Base-by-base conservation (phyloP, 176 grass and related monocot species). In the Neostapfia colusana region DNA sequence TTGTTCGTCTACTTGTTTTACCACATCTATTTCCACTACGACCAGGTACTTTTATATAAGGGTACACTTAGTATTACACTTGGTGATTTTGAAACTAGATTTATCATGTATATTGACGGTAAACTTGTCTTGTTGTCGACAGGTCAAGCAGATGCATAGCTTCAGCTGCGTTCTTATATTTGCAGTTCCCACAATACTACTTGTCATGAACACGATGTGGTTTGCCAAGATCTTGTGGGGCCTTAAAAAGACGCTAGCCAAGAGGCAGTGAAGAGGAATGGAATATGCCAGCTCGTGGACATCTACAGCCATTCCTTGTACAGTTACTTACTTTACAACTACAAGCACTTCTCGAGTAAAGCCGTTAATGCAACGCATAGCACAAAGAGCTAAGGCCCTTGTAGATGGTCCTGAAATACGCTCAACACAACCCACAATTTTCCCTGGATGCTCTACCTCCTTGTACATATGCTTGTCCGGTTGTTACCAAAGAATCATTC, bases 141-240 rank as follows among this genome's bases (percentile, higher is more conserved):
- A 99, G 95, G 68, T 99, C 45, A 65, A 69, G 63, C 81, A 87
- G 76, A 90, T 95, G 89, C 83, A 88, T 58, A 81, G 61, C 73
- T 86, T 92, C 67, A 88, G 83, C 67, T 81, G 83, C 75, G 20
- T 90, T 74, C 81, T 99, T 42, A 66, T 86, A 77, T 88, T 92
- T 83, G 69, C 78, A 35, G 95, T 99, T 55, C 95, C 95, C 75
- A 72, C 85, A 44, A 74, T 84, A 73, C 71, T 99, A 51, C 89
- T 99, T 24, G 35, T 81, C 73, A 92, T 95, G 92, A 99, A 99
- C 77, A 80, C 76, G 41, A 73, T 99, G 53, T 99, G 95, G 95
- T 99, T 99, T 85, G 83, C 72, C 68, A 99, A 99, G 83, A 99
- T 99, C 77, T 80, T 99, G 76, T 92, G 71, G 87, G 95, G 95